Evolutionary conservation across 345 rosid species (phyloP).

Genomic region (Microcos paniculata): DNA sequence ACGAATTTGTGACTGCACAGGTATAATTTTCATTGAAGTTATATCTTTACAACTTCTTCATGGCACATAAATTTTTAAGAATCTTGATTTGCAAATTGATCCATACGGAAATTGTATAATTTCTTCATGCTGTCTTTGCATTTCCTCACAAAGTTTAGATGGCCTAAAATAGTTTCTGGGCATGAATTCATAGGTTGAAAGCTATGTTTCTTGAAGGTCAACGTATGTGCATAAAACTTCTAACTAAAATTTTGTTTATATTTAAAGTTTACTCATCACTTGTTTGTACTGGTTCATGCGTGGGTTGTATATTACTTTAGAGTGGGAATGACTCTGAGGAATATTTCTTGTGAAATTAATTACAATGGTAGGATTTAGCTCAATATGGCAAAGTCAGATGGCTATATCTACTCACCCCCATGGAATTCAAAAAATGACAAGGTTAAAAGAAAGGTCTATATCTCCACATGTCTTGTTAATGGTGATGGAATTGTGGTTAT

Average conservation of each 20-base stretch:
- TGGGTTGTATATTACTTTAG: neutral
- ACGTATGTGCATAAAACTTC: neutral
- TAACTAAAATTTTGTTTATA: neutral
- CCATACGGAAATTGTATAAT: neutral
- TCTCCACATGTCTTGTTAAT: neutral
- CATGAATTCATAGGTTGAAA: neutral
- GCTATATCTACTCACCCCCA: neutral
- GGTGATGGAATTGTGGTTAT: neutral
- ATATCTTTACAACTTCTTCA: neutral
- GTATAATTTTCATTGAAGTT: constrained; percentile 28
- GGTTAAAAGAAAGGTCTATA: neutral
- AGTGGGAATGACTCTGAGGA: neutral
- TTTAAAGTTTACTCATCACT: neutral
- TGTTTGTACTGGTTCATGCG: neutral
- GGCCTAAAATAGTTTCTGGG: neutral
- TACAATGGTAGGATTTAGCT: neutral
- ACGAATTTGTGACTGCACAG: constrained; percentile 77
- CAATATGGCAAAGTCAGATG: neutral
- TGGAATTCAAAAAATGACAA: neutral
- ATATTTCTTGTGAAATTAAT: neutral
- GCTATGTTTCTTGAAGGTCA: neutral
- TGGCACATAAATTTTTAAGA: neutral
- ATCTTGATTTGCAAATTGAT: constrained; percentile 2
- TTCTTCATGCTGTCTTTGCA: neutral
- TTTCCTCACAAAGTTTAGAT: neutral